A percentile compares a stretch with the other conserved stretches of the same genome.
Conservation (phyloP, 2,329 filamentous ascomycete genomes). For the Colletotrichum endophyticum region DNA sequence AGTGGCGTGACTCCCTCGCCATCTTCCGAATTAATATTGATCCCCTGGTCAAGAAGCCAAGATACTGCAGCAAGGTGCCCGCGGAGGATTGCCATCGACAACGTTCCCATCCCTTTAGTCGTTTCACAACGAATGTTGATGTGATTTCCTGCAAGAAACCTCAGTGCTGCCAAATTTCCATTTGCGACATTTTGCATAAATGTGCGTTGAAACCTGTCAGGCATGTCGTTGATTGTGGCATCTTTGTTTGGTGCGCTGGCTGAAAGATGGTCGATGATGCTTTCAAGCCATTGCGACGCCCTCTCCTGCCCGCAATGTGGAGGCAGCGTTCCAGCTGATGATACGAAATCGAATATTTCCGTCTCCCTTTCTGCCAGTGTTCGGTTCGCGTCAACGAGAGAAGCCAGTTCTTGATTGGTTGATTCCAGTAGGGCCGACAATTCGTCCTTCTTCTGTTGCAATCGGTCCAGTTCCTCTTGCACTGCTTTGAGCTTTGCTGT, state of each 20-base stretch:
- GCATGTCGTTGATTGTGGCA: neutral
- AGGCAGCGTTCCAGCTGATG: neutral
- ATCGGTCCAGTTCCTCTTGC: neutral
- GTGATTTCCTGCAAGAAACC: neutral
- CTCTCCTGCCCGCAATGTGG: neutral
- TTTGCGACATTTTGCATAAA: neutral
- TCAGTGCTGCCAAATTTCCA: neutral
- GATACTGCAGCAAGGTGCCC: neutral
- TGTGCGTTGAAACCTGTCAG: neutral
- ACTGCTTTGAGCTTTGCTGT: neutral
- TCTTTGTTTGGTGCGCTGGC: neutral
- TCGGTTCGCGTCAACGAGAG: neutral
- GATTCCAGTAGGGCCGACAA: neutral
- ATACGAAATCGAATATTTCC: neutral
- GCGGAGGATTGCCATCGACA: neutral
- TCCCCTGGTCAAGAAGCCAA: neutral
- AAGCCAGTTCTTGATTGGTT: neutral
- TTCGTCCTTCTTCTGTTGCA: neutral
- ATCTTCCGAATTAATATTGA: neutral
- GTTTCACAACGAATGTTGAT: neutral
- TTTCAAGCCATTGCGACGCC: neutral
- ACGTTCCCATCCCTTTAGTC: neutral
- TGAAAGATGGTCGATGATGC: neutral
- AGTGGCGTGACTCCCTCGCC: neutral
- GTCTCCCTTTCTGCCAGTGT: neutral